Conservation (phyloP, 371 early-diverging fungal genomes). For the Coelomomyces lativittatus region DNA sequence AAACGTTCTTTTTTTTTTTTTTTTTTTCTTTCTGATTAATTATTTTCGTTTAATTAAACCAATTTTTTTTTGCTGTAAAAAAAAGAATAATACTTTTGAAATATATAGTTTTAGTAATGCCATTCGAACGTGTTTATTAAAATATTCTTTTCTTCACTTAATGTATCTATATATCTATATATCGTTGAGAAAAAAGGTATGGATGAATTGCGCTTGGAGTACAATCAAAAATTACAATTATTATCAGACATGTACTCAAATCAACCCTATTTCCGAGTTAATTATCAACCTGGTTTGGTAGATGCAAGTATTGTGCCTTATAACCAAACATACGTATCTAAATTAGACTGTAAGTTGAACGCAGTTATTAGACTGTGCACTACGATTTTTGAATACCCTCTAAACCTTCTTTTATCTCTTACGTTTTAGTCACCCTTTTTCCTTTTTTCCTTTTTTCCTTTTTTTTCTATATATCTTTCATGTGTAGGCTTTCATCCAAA, state of each 20-base stretch:
- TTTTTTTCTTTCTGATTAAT: too few relatives aligned
- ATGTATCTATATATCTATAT: not conserved
- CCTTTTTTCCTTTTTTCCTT: not conserved
- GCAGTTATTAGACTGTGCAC: not conserved
- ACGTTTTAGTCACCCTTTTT: too few relatives aligned
- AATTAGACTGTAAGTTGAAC: not conserved
- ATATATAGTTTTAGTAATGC: too few relatives aligned
- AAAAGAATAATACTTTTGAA: too few relatives aligned
- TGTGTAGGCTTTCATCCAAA: slow-evolving; percentile 2
- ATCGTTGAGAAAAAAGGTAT: not conserved
- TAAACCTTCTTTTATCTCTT: not conserved
- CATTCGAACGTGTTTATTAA: too few relatives aligned
- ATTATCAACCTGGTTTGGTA: not conserved
- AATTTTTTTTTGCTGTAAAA: too few relatives aligned
- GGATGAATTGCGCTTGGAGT: not conserved
- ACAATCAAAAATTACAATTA: not conserved
- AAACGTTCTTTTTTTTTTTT: not conserved
- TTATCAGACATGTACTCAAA: not conserved
- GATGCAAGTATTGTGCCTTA: not conserved
- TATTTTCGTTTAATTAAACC: too few relatives aligned
- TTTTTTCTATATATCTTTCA: too few relatives aligned
- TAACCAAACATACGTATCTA: not conserved
- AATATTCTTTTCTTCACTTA: too few relatives aligned
- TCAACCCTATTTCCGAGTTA: not conserved
- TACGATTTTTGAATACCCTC: not conserved